These are phyloP conservation scores for Pythium coloratum DNA, from an alignment of 352 stramenopile species.

Conservation along the genomic window DNA sequence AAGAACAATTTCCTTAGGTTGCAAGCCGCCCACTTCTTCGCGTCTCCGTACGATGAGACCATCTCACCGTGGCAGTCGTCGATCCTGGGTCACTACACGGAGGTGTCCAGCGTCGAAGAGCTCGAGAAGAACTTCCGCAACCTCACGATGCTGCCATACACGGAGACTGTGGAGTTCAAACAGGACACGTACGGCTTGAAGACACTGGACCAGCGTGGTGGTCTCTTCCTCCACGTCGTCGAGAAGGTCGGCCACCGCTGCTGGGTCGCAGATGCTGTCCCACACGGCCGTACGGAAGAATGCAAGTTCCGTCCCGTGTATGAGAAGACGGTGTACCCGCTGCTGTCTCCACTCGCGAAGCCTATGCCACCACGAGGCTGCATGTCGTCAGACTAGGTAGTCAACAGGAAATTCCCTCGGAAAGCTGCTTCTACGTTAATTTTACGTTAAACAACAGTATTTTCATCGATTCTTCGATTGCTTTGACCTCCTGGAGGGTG, in stretches of 20 bases:
- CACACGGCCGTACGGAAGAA: neutral
- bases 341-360: neutral
- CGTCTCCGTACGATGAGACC: slow-evolving; percentile 30
- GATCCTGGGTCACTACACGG: slow-evolving; percentile 33
- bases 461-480: neutral
- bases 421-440: too few relatives aligned
- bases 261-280: slow-evolving; percentile 28
- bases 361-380: neutral
- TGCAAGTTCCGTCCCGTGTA: slow-evolving; percentile 42
- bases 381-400: neutral
- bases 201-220: slow-evolving; percentile 29
- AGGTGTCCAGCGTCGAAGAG: slow-evolving; percentile 25
- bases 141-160: slow-evolving; percentile 36
- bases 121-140: slow-evolving; percentile 30
- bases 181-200: slow-evolving; percentile 35
- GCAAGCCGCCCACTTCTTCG: slow-evolving; percentile 35
- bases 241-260: slow-evolving; percentile 29
- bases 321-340: slow-evolving; percentile 30
- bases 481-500: neutral
- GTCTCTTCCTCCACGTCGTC: slow-evolving; percentile 26
- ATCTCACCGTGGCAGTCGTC: slow-evolving; percentile 38
- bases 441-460: neutral
- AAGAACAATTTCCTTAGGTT: slow-evolving; percentile 30
- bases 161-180: slow-evolving; percentile 35
- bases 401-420: too few relatives aligned